Evolutionary conservation across 169 alveolate genomes (phyloP), one percentile per base, ranked within the genome.

Genomic region (Eimeria praecox): DNA sequence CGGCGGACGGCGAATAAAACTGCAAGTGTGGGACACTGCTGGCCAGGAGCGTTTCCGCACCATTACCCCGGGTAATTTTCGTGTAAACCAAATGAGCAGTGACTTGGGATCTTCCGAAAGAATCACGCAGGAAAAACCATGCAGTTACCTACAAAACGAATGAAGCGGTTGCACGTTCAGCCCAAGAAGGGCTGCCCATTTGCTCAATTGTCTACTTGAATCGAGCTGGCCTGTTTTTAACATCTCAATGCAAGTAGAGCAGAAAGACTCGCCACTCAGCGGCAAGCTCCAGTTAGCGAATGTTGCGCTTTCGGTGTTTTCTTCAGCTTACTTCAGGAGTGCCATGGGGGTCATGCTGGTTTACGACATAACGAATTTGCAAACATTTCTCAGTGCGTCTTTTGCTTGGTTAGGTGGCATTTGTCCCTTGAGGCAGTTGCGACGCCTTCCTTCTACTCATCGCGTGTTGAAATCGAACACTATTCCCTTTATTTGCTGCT

Each of bases 11-110:
- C 92, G 97, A 3, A 97, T 97, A 66, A 98, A 98, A 95, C 97
- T 98, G 54, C 98, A 98, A 96, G 98, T 98, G 66, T 99, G 99
- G 99, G 99, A 99, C 95, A 99, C 99, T 4, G 99, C 99, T 0
- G 99, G 99, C 30, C 99, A 99, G 96, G 99, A 99, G 96, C 95
- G 99, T 54, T 99, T 99, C 96, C 95, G 99, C 69, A 98, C 99
- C 42, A 99, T 99, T 46, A 99, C 99, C 44, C 90, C 95, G 22
- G 95, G 94, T 88, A 66, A 44, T 22, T 66, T 27, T 20, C 14
- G 42, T 66, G 77, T 66, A n/a, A 12, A 66, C n/a, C n/a, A 30
- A 66, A 12, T 66, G 30, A 10, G 42, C 42, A 66, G 14, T 20
- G 20, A 66, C 30, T 66, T 66, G 38, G 44, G 30, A 66, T 66